phyloP scores from a whole-genome alignment of 169 alveolate species.

The Plasmodium adleri region DNA sequence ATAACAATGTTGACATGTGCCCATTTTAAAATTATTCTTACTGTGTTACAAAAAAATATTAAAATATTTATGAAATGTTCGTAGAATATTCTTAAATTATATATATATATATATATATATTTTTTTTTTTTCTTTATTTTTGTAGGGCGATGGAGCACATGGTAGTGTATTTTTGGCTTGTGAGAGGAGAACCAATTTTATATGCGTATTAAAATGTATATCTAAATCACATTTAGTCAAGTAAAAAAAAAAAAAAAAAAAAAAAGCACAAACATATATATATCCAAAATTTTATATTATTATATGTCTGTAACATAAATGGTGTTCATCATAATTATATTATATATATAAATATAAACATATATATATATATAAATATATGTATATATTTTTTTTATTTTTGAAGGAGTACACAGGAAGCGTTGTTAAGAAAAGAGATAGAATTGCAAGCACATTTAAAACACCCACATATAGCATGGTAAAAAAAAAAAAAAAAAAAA shows the following conservation, averaged over 20 bases:
- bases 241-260: slow-evolving; percentile 28
- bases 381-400: neutral
- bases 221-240: slow-evolving; percentile 83
- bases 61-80: no score
- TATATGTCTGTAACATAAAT: no score
- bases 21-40: no score
- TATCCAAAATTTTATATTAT: no score
- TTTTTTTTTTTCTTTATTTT: neutral
- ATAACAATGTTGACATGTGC: no score
- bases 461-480: slow-evolving; percentile 91
- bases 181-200: slow-evolving; percentile 90
- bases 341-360: no score
- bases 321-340: no score
- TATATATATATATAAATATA: no score
- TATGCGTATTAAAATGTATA: slow-evolving; percentile 90
- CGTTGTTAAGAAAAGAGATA: slow-evolving; percentile 89
- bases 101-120: no score
- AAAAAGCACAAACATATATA: neutral
- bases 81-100: no score
- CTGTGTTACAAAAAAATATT: no score
- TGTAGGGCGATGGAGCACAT: slow-evolving; percentile 92
- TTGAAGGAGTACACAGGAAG: slow-evolving; percentile 86
- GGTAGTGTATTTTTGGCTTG: slow-evolving; percentile 92
- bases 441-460: slow-evolving; percentile 91
- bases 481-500: neutral